phyloP scores from a whole-genome alignment of 2,329 filamentous ascomycete species.

The Peltaster fructicola region DNA sequence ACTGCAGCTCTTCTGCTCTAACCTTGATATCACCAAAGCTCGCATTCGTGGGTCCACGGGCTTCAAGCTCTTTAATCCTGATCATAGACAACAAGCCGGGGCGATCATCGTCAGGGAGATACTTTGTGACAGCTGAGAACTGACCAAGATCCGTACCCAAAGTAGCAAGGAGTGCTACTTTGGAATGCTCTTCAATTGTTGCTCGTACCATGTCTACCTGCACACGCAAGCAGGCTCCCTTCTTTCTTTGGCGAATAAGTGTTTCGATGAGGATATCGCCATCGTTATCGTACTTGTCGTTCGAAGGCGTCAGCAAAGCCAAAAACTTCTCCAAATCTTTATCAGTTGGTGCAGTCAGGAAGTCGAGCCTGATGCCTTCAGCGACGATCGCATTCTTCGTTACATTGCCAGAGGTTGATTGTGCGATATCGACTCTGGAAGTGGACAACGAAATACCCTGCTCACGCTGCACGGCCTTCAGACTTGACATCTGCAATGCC shows the following conservation, averaged over 20 bases:
- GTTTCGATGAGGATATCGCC: constrained; percentile 94
- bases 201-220: constrained; percentile 48
- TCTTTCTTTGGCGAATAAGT: constrained; percentile 64
- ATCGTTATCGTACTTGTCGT: constrained; percentile 71
- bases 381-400: constrained; percentile 54
- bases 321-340: constrained; percentile 66
- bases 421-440: no score
- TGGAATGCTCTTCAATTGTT: constrained; percentile 43
- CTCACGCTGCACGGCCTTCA: constrained; percentile 63
- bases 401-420: constrained; percentile 62
- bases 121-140: constrained; percentile 77
- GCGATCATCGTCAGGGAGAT: constrained; percentile 85
- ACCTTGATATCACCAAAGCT: constrained; percentile 47
- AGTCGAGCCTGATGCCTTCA: constrained; percentile 52
- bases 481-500: constrained; percentile 55
- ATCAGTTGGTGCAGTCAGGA: constrained; percentile 54
- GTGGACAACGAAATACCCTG: no score
- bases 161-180: constrained; percentile 48
- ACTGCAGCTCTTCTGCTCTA: constrained; percentile 45
- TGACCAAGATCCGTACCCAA: constrained; percentile 66
- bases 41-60: constrained; percentile 46
- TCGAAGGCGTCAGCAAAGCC: constrained; percentile 77
- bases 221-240: constrained; percentile 65
- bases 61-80: constrained; percentile 44
- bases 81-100: constrained; percentile 69